Evolutionary conservation across 1,284 basidiomycete genomes (phyloP).

Genomic region (Golubevia pallescens): DNA sequence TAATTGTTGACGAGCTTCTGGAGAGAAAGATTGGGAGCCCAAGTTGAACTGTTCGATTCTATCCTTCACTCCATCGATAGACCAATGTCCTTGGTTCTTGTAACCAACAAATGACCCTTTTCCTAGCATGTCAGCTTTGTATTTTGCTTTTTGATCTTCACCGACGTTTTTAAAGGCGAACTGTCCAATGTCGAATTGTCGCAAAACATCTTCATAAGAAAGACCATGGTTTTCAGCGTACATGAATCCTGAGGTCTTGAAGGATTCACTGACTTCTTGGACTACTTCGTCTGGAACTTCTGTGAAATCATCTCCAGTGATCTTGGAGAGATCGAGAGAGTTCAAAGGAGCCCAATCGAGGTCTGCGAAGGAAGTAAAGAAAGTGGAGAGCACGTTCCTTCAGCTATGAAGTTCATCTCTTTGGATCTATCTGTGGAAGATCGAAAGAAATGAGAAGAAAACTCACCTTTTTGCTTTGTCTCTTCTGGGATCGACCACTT

Average conservation of each 20-base stretch:
- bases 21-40: constrained; percentile 56
- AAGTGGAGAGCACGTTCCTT: background rate
- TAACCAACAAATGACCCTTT: constrained; percentile 64
- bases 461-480: constrained; percentile 20
- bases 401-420: no score
- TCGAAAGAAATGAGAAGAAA: background rate
- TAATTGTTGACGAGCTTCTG: constrained; percentile 21
- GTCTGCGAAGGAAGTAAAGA: constrained; percentile 13
- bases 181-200: constrained; percentile 61
- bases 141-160: constrained; percentile 45
- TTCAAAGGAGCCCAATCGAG: constrained; percentile 58
- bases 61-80: constrained; percentile 61
- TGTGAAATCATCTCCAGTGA: constrained; percentile 48
- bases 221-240: constrained; percentile 61
- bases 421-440: no score
- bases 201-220: constrained; percentile 43
- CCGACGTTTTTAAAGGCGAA: constrained; percentile 49
- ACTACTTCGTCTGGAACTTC: constrained; percentile 42
- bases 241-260: constrained; percentile 51
- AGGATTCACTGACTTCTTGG: constrained; percentile 42
- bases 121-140: constrained; percentile 49
- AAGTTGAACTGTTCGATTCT: constrained; percentile 67
- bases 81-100: constrained; percentile 67
- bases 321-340: constrained; percentile 50
- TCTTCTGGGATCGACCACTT: constrained; percentile 44